These are phyloP conservation scores for Trypanosoma boissoni DNA, from an alignment of 208 protist genomes.

Conservation along the genomic window DNA sequence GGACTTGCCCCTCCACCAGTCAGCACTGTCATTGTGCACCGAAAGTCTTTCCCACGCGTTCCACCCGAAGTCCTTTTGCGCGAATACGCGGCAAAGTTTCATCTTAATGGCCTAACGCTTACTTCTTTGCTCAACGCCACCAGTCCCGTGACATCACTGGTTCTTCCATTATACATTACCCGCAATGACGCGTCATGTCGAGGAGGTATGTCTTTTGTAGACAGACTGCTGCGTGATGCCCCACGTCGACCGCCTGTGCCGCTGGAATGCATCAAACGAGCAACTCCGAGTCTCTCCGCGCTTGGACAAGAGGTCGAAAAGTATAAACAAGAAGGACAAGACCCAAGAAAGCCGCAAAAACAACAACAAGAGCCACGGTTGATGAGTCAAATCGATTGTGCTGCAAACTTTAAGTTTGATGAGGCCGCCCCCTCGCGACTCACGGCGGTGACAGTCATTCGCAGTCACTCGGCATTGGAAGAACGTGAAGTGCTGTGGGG, in stretches of 20 bases:
- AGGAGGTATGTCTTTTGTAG: conserved; percentile 9
- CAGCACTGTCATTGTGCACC: conserved; percentile 5
- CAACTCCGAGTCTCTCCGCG: background rate
- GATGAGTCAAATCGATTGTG: background rate
- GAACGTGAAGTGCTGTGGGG: conserved; percentile 29
- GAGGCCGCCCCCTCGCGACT: conserved; percentile 14
- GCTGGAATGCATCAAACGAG: conserved; percentile 25
- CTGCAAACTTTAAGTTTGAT: conserved; percentile 9
- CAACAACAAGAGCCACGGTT: background rate
- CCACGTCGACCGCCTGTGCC: conserved; percentile 17
- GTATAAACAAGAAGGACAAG: background rate
- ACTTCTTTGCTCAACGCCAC: conserved; percentile 23
- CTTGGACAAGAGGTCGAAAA: background rate
- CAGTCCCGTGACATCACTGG: conserved; percentile 1
- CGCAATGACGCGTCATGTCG: background rate
- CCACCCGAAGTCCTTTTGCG: conserved; percentile 45
- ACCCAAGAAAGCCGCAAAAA: background rate
- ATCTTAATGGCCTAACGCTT: conserved; percentile 18
- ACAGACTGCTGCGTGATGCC: conserved; percentile 4
- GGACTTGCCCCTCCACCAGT: conserved; percentile 1
- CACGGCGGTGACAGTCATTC: conserved; percentile 13
- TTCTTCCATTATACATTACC: conserved; percentile 6
- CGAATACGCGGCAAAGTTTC: conserved; percentile 34
- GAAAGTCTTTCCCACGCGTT: conserved; percentile 26
- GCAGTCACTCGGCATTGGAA: background rate